Percentiles rank a stretch among this genome's conserved stretches.
Conservation (phyloP, 164 flowering plant species). For the Houttuynia cordata region DNA sequence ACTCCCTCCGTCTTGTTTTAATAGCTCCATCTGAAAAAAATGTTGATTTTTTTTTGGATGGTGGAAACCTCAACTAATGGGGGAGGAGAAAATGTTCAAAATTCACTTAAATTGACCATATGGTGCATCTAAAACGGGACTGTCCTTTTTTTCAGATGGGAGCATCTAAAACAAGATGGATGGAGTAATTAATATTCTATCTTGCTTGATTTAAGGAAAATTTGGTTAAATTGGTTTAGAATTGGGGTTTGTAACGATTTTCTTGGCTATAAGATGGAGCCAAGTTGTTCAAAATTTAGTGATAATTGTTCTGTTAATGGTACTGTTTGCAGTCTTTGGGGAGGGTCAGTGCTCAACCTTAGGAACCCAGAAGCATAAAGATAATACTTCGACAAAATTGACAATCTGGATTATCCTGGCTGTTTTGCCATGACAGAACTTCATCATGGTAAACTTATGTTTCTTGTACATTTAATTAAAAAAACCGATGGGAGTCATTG, state of each 20-base stretch:
- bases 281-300: too few relatives aligned
- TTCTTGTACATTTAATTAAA: neutral
- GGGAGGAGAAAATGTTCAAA: too few relatives aligned
- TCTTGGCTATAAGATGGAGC: too few relatives aligned
- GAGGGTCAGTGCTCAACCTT: conserved; percentile 74
- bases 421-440: conserved; percentile 99
- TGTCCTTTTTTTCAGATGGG: too few relatives aligned
- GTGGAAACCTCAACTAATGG: too few relatives aligned
- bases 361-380: conserved; percentile 83
- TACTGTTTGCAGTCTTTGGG: conserved; percentile 61
- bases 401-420: conserved; percentile 74
- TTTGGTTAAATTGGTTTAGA: neutral
- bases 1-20: too few relatives aligned
- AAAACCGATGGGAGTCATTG: neutral
- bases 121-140: too few relatives aligned
- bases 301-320: neutral
- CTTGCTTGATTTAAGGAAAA: neutral
- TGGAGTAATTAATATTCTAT: neutral
- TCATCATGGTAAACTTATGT: conserved; percentile 64
- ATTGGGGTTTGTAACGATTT: neutral
- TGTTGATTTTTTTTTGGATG: too few relatives aligned
- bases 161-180: too few relatives aligned
- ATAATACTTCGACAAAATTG: conserved; percentile 78
- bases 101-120: too few relatives aligned
- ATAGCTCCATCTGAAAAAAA: too few relatives aligned